These are phyloP conservation scores for Hypomyces perniciosus DNA, from an alignment of 2,329 filamentous ascomycete genomes.

Conservation along the genomic window DNA sequence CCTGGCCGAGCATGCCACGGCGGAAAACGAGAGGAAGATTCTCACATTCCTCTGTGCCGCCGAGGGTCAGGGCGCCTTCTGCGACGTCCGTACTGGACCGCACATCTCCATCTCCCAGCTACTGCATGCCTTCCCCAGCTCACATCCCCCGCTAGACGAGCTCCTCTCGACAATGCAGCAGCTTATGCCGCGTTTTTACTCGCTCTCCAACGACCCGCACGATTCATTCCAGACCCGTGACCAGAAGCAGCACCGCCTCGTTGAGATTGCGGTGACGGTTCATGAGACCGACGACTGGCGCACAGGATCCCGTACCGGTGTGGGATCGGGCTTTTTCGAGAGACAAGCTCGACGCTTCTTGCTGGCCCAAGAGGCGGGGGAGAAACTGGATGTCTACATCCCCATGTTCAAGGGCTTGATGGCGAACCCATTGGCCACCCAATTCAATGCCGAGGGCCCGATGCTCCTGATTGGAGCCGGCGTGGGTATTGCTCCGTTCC, in stretches of 20 bases:
- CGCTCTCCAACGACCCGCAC: conserved; percentile 90
- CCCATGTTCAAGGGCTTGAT: conserved; percentile 99
- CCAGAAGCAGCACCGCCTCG: conserved; percentile 66
- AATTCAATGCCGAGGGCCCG: conserved; percentile 89
- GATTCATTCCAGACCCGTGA: conserved; percentile 64
- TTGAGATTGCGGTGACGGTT: conserved; percentile 95
- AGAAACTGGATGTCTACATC: conserved; percentile 61
- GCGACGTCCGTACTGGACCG: conserved; percentile 85
- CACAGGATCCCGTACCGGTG: conserved; percentile 66
- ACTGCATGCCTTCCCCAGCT: conserved; percentile 84
- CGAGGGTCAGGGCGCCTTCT: conserved; percentile 88
- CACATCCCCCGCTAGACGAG: conserved; percentile 77
- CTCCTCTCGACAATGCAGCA: conserved; percentile 76
- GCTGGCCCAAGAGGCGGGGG: conserved; percentile 57
- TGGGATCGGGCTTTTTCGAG: conserved; percentile 91
- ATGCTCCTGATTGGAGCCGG: conserved; percentile 97
- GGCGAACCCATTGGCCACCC: conserved; percentile 87
- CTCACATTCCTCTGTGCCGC: conserved; percentile 79
- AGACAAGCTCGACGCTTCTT: conserved; percentile 70
- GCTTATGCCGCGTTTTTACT: conserved; percentile 98
- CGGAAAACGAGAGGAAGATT: conserved; percentile 81
- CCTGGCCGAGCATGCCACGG: conserved; percentile 75
- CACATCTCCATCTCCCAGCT: conserved; percentile 82
- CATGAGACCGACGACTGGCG: conserved; percentile 82
- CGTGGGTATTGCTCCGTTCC: conserved; percentile 94